Percentiles rank a stretch among this genome's conserved stretches.
These are phyloP conservation scores for Brassica hybrid DNA, from an alignment of 441 rosid genomes.

Conservation along the genomic window DNA sequence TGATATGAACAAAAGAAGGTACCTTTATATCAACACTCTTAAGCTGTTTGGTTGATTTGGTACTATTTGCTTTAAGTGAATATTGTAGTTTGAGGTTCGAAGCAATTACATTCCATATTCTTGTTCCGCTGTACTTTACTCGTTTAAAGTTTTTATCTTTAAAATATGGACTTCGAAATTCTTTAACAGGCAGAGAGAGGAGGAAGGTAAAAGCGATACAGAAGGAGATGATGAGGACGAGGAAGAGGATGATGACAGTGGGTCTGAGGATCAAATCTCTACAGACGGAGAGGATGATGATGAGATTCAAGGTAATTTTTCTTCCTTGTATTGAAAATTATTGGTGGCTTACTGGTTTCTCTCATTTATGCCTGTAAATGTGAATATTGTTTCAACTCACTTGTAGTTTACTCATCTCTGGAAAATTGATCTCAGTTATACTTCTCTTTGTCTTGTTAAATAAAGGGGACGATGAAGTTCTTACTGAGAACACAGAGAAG, in stretches of 20 bases:
- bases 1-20: constrained; percentile 64
- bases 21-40: background rate
- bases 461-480: constrained; percentile 47
- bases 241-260: constrained; percentile 47
- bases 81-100: background rate
- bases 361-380: background rate
- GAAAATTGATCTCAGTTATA: background rate
- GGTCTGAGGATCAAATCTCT: constrained; percentile 45
- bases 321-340: background rate
- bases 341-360: background rate
- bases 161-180: background rate
- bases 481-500: constrained; percentile 34
- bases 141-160: background rate
- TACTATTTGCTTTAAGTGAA: background rate
- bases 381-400: background rate
- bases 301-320: constrained; percentile 40
- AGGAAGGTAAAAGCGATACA: constrained; percentile 59
- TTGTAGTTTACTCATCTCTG: background rate
- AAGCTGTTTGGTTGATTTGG: constrained; percentile 6
- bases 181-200: constrained; percentile 55
- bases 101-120: constrained; percentile 1
- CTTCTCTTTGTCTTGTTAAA: constrained; percentile 33
- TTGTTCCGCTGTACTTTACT: constrained; percentile 9
- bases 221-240: constrained; percentile 57
- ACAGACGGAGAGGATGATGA: constrained; percentile 49